Conservation (phyloP, 305 asterid species). For the Fraxinus velutina region DNA sequence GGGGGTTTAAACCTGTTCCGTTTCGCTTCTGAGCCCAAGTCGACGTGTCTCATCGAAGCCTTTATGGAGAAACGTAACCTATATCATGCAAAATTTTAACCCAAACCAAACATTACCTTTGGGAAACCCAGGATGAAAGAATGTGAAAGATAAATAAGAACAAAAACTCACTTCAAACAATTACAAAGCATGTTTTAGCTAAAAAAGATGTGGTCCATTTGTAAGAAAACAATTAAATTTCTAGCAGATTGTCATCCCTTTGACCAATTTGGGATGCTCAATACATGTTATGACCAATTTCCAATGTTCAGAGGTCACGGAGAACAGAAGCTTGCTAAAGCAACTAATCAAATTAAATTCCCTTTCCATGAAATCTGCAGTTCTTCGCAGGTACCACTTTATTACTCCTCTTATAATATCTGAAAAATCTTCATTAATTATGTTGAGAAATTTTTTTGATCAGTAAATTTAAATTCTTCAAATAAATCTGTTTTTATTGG, state of each 20-base stretch:
- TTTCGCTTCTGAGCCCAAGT: conserved; percentile 84
- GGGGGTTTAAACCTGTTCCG: conserved; percentile 66
- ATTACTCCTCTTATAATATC: neutral
- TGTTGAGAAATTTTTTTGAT: neutral
- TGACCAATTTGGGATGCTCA: neutral
- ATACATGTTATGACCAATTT: neutral
- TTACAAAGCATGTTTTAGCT: neutral
- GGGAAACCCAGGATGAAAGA: conserved; percentile 13
- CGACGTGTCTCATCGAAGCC: conserved; percentile 98
- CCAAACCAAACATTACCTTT: conserved; percentile 22
- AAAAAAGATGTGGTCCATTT: neutral
- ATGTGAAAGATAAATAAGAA: neutral
- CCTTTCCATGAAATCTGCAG: neutral
- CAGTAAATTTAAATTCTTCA: neutral
- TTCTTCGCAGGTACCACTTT: neutral
- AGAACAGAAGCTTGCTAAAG: neutral
- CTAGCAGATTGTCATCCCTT: neutral
- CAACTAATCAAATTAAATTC: neutral
- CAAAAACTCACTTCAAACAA: neutral
- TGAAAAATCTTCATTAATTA: neutral
- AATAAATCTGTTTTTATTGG: neutral
- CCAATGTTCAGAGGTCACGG: neutral
- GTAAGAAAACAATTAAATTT: neutral
- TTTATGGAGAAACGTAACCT: conserved; percentile 95
- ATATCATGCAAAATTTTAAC: conserved; percentile 24